phyloP scores from a whole-genome alignment of 2,329 filamentous ascomycete species.

The Penicillium sumatraense region DNA sequence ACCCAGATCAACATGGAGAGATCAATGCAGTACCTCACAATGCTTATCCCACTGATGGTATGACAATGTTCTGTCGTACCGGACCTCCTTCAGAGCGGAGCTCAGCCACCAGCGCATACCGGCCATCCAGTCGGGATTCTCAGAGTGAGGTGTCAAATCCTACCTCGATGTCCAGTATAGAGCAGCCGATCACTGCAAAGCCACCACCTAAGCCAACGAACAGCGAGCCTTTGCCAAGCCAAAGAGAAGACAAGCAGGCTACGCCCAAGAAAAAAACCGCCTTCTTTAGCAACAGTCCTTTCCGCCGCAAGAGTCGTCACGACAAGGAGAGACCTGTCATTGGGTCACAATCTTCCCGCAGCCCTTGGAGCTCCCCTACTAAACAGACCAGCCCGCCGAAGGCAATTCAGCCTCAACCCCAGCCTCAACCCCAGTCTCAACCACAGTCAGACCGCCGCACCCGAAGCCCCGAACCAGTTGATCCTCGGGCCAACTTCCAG shows the following conservation, averaged over 20 bases:
- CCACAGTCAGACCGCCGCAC: slow-evolving; percentile 26
- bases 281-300: slow-evolving; percentile 93
- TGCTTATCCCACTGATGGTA: slow-evolving; percentile 90
- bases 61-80: slow-evolving; percentile 94
- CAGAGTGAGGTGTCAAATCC: slow-evolving; percentile 89
- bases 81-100: slow-evolving; percentile 72
- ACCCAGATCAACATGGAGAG: slow-evolving; percentile 65
- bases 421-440: slow-evolving; percentile 15
- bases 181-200: slow-evolving; percentile 70
- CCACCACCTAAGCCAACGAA: slow-evolving; percentile 66
- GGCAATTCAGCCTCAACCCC: slow-evolving; percentile 32
- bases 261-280: slow-evolving; percentile 71
- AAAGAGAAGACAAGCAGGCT: slow-evolving; percentile 67
- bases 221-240: slow-evolving; percentile 46
- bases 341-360: slow-evolving; percentile 42
- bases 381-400: slow-evolving; percentile 51
- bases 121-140: slow-evolving; percentile 83
- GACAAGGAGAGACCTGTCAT: slow-evolving; percentile 63
- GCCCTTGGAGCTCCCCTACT: slow-evolving; percentile 57
- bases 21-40: slow-evolving; percentile 81
- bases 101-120: slow-evolving; percentile 68
- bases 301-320: slow-evolving; percentile 85
- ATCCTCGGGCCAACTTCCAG: slow-evolving; percentile 89
- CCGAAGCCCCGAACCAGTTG: slow-evolving; percentile 73
- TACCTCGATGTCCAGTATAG: slow-evolving; percentile 85